Conservation (phyloP, 139 green algal genomes). For the Auxenochlorella protothecoides region DNA sequence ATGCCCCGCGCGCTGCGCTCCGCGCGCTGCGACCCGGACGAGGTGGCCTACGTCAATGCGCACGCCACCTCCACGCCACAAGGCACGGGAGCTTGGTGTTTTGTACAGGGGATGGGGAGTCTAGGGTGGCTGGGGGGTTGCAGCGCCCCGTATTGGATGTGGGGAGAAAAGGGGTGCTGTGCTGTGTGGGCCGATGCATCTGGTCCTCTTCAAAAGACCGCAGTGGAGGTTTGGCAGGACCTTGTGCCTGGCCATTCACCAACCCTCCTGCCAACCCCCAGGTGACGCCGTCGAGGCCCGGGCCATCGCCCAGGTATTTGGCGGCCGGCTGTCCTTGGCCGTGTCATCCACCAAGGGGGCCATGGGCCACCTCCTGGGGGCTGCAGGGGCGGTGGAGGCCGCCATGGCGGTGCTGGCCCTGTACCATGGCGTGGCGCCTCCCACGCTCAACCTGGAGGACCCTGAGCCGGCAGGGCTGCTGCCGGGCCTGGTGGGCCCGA, state of each 20-base stretch:
- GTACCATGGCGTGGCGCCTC: conserved; percentile 42
- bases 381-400: conserved; percentile 75
- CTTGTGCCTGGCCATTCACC: no score
- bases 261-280: conserved; percentile 3
- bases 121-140: no score
- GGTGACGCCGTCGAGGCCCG: conserved; percentile 66
- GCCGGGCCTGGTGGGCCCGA: conserved; percentile 26
- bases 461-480: conserved; percentile 36
- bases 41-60: conserved; percentile 85
- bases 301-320: conserved; percentile 68
- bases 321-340: conserved; percentile 16
- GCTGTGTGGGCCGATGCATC: no score
- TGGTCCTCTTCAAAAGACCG: no score
- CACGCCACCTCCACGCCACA: conserved; percentile 76
- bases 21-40: conserved; percentile 28
- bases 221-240: no score
- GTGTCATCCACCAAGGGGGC: conserved; percentile 83
- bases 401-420: conserved; percentile 68
- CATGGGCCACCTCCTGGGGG: conserved; percentile 87
- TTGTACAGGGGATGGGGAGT: no score
- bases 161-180: no score
- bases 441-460: conserved; percentile 67
- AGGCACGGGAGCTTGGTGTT: no score
- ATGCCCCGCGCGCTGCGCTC: conserved; percentile 47
- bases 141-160: no score